Evolutionary conservation across 2,329 filamentous ascomycete species (phyloP), one percentile per base, ranked within the genome.

Genomic region (Ceratocystis albifundus): DNA sequence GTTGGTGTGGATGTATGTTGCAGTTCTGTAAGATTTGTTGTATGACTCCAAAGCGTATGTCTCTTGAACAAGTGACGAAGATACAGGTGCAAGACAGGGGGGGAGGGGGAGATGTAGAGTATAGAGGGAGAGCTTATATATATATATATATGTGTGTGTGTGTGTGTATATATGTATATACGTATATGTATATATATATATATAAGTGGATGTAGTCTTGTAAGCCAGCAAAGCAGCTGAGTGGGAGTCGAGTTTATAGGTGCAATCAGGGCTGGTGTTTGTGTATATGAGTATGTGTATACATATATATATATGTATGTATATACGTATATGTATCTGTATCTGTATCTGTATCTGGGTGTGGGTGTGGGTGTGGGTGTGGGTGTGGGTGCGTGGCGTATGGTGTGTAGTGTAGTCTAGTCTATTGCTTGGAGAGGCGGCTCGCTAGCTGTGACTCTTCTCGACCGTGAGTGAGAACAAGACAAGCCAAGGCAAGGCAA

Each of bases 401-500:
- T 36, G 32, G 8, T 53, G 46, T 22, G 17, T 50, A 17, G 46
- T 50, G 46, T 50, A 20, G 10, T 20, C n/a, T 10, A 30, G 53
- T 57, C 5, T 32, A 7, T 50, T n/a, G 46, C 46, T 50, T 50
- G 46, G 15, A 22, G 46, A n/a, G 46, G 46, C 17, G 20, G 46
- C 32, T 10, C 10, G 32, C 32, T 36, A 36, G 32, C 32, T 57
- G 53, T n/a, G n/a, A n/a, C n/a, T n/a, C n/a, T n/a, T n/a, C n/a
- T n/a, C n/a, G n/a, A n/a, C n/a, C n/a, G n/a, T n/a, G n/a, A n/a
- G n/a, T n/a, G n/a, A 32, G 44, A n/a, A 20, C 3, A 15, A 63
- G 44, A 63, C 3, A 63, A 25, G 30, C 30, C 36, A 57, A 66
- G 22, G n/a, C 44, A 44, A 61, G 61, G 53, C 36, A 57, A 66